Evolutionary conservation across 306 rosid genomes (phyloP), one percentile per base, ranked within the genome.

Genomic region (Rubus parviflorus): DNA sequence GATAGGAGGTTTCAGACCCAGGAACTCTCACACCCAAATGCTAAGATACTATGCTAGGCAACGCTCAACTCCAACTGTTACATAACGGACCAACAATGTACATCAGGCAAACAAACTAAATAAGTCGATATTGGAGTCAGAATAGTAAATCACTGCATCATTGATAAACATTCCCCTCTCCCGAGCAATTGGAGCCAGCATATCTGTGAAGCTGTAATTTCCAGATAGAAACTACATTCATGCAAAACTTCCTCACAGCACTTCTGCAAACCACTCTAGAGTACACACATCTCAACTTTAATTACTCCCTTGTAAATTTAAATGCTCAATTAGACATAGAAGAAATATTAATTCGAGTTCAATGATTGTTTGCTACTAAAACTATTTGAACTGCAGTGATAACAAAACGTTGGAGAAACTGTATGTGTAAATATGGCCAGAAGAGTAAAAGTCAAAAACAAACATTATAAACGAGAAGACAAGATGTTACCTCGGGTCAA

Each of bases 401-500:
- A 23, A 52, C 46, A 46, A n/a, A 45, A 53, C 4, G 23, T 17
- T 10, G 20, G 38, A 19, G 20, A 72, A 47, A 63, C 67, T 46
- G 14, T 16, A 16, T 2, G 0, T 16, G 46, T 40, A 63, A 35
- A 40, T 35, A 3, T 19, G 7, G 15, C 47, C 42, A 22, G 47
- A 49, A 23, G 37, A 16, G 25, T 43, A 42, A 54, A 58, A 51
- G 25, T 79, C 65, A 10, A 78, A 62, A 57, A 66, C 19, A 53
- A 30, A 65, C 37, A 35, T 35, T 23, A 54, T 4, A 30, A 35
- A 48, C 10, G 17, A 7, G 64, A 67, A 53, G 7, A 12, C 15
- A 68, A 22, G 43, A 76, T 16, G 4, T 53, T 74, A 92, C 99
- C 99, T 93, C n/a, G 99, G 98, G 88, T 96, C 94, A 80, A 96